phyloP scores from a whole-genome alignment of 345 rosid genomes.

The Noccaea caerulescens region DNA sequence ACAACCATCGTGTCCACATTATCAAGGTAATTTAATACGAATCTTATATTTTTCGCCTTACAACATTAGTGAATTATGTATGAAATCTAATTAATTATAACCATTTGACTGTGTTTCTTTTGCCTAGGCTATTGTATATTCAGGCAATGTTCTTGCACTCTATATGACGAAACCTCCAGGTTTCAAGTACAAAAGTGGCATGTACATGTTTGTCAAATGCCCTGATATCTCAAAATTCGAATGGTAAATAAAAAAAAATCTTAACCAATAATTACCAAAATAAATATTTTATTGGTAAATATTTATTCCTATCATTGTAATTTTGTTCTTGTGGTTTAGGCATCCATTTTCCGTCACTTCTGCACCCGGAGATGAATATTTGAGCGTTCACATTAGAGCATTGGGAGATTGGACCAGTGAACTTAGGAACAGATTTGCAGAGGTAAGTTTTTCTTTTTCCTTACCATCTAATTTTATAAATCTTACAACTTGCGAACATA shows the following conservation, averaged over 20 bases:
- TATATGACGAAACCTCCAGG: conserved; percentile 81
- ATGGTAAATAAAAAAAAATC: conserved; percentile 50
- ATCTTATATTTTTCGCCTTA: neutral
- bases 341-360: conserved; percentile 95
- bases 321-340: conserved; percentile 47
- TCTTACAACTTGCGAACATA: neutral
- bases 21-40: conserved; percentile 57
- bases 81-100: too few relatives aligned
- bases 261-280: neutral
- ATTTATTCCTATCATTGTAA: neutral
- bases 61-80: too few relatives aligned
- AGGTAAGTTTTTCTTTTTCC: conserved; percentile 45
- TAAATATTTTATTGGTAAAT: neutral
- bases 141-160: conserved; percentile 88
- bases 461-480: neutral
- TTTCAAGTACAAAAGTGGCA: conserved; percentile 86
- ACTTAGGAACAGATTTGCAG: conserved; percentile 64
- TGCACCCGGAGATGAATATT: conserved; percentile 81
- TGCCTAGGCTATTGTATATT: conserved; percentile 72
- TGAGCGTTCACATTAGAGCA: conserved; percentile 88
- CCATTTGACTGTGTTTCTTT: neutral
- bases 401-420: conserved; percentile 93
- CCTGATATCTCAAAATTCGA: conserved; percentile 77
- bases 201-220: conserved; percentile 91
- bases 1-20: conserved; percentile 59